Evolutionary conservation across 805 yeast species (phyloP).

Genomic region (Teunomyces barrocoloradensis): DNA sequence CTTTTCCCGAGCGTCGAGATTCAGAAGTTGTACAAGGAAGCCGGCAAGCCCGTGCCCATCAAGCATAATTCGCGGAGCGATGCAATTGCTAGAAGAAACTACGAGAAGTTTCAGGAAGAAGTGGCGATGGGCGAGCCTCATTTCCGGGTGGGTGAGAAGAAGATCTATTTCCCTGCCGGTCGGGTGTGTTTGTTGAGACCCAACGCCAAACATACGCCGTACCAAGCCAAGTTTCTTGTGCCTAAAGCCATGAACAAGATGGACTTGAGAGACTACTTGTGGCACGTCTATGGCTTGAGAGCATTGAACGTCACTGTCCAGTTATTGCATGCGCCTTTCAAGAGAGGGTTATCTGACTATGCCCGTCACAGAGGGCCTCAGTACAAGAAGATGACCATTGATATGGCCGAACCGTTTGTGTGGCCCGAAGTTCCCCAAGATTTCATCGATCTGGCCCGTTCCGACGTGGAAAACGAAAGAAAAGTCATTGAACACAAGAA

Average conservation of each 20-base stretch:
- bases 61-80: slow-evolving; percentile 35
- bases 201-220: slow-evolving; percentile 95
- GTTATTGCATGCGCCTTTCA: slow-evolving; percentile 68
- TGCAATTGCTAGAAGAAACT: slow-evolving; percentile 36
- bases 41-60: slow-evolving; percentile 43
- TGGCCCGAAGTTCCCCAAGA: slow-evolving; percentile 73
- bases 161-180: slow-evolving; percentile 83
- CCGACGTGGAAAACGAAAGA: slow-evolving; percentile 47
- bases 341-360: slow-evolving; percentile 49
- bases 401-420: slow-evolving; percentile 90
- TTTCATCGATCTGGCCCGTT: slow-evolving; percentile 27
- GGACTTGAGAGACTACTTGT: slow-evolving; percentile 91
- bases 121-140: slow-evolving; percentile 68
- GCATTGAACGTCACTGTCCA: slow-evolving; percentile 88
- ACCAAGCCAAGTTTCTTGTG: slow-evolving; percentile 93
- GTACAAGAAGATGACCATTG: slow-evolving; percentile 93
- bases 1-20: slow-evolving; percentile 39
- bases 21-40: slow-evolving; percentile 29
- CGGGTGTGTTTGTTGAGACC: slow-evolving; percentile 79
- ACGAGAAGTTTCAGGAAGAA: slow-evolving; percentile 44
- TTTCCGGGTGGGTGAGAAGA: slow-evolving; percentile 74
- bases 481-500: slow-evolving; percentile 51
- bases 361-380: slow-evolving; percentile 79
- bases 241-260: slow-evolving; percentile 91
- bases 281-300: slow-evolving; percentile 84